Conservation (phyloP, 106 monocot genomes). For the Xerophyta viscosa region DNA sequence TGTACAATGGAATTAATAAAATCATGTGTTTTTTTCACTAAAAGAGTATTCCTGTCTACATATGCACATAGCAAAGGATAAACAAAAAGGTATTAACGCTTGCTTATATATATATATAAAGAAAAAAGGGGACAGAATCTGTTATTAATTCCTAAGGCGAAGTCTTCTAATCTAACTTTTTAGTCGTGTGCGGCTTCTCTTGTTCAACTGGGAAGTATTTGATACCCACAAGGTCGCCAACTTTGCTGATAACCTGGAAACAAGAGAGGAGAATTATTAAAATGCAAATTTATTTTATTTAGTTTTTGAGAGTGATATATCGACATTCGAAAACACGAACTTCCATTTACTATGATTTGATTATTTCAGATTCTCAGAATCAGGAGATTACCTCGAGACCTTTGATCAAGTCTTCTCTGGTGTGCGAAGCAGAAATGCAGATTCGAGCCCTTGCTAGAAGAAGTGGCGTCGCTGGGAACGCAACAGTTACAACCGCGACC, state of each 20-base stretch:
- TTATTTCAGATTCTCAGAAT: not conserved
- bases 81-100: too few relatives aligned
- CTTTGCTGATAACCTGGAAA: constrained; percentile 79
- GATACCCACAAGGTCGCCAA: constrained; percentile 86
- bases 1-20: too few relatives aligned
- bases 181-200: constrained; percentile 24
- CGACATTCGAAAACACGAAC: too few relatives aligned
- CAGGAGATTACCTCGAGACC: constrained; percentile 37
- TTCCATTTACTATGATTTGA: not conserved
- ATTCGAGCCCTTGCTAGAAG: constrained; percentile 71
- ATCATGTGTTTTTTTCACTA: too few relatives aligned
- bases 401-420: constrained; percentile 61
- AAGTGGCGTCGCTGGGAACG: constrained; percentile 77
- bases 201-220: constrained; percentile 89
- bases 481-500: constrained; percentile 77
- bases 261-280: not conserved
- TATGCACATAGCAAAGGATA: too few relatives aligned
- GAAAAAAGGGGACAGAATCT: too few relatives aligned
- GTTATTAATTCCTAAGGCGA: too few relatives aligned
- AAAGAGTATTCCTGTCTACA: too few relatives aligned
- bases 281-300: too few relatives aligned
- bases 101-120: too few relatives aligned
- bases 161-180: constrained; percentile 15
- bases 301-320: too few relatives aligned
- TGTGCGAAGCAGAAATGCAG: constrained; percentile 79